Conservation (phyloP, 148 eudicot species). For the Heliamphora exappendiculata region DNA sequence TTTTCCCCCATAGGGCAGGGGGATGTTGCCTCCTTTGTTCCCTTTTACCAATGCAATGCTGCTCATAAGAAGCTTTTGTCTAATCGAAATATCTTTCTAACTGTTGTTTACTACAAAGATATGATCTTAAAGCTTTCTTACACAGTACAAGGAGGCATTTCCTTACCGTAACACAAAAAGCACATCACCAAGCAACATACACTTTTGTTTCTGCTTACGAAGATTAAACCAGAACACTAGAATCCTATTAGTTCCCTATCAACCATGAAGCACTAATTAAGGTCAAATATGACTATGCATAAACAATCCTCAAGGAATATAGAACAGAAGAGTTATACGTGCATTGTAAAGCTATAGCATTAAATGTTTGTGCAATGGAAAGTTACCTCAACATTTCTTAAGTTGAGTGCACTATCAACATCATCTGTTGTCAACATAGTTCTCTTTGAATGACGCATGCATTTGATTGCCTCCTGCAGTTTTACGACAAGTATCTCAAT, state of each 20-base stretch:
- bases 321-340: too few species aligned
- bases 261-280: background rate
- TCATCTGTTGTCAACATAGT: slow-evolving; percentile 62
- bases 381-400: slow-evolving; percentile 71
- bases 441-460: slow-evolving; percentile 72
- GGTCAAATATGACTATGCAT: background rate
- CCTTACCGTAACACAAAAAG: background rate
- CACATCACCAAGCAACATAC: background rate
- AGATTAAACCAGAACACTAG: background rate
- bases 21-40: background rate
- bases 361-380: background rate
- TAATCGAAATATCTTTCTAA: background rate
- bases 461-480: slow-evolving; percentile 69
- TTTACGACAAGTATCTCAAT: slow-evolving; percentile 8
- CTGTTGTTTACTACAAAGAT: background rate
- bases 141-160: background rate
- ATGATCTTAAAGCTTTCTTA: background rate
- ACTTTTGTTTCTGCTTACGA: background rate
- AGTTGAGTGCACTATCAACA: slow-evolving; percentile 58
- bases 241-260: background rate
- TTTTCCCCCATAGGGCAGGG: background rate
- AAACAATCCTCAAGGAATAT: background rate
- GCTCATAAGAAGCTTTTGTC: background rate
- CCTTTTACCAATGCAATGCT: background rate
- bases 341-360: background rate